Percentiles rank a stretch among this genome's conserved stretches.
Evolutionary conservation across 768 basidiomycete genomes (phyloP).

Genomic region (Mycena vulgaris): DNA sequence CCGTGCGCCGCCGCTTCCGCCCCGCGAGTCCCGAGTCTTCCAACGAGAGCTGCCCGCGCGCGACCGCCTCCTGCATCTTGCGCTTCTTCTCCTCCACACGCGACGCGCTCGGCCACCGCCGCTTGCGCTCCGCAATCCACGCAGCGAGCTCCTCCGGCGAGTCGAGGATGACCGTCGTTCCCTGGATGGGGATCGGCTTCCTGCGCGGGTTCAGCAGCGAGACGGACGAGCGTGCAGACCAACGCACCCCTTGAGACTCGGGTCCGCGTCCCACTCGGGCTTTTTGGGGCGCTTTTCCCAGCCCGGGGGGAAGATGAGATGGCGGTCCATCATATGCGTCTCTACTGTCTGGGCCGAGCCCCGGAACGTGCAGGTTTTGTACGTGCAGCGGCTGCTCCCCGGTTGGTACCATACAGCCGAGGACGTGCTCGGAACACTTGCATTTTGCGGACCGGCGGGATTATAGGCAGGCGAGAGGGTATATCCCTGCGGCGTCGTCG

Average conservation of each 20-base stretch:
- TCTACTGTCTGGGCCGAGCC: constrained; percentile 83
- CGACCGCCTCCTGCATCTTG: constrained; percentile 83
- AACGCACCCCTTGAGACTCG: constrained; percentile 82
- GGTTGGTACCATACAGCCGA: constrained; percentile 71
- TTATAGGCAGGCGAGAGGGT: constrained; percentile 56
- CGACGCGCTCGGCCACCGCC: constrained; percentile 82
- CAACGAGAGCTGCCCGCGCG: constrained; percentile 80
- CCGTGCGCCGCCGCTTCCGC: constrained; percentile 59
- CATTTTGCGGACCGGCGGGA: constrained; percentile 30
- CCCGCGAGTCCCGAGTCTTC: constrained; percentile 59
- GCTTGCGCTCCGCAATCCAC: constrained; percentile 93
- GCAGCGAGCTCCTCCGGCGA: constrained; percentile 85
- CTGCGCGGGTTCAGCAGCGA: constrained; percentile 51
- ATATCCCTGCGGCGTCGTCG: constrained; percentile 52
- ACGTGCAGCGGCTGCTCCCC: constrained; percentile 73
- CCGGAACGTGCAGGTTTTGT: constrained; percentile 75
- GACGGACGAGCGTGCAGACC: not conserved
- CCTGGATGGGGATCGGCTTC: constrained; percentile 82
- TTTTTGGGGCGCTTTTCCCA: constrained; percentile 73
- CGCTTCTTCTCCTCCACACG: constrained; percentile 86
- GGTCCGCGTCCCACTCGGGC: constrained; percentile 86
- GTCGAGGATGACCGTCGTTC: constrained; percentile 83
- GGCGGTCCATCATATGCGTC: constrained; percentile 92
- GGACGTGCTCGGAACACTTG: constrained; percentile 5
- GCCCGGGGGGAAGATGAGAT: constrained; percentile 84